Base-by-base conservation (phyloP, 73 alveolate genomes). In the Paramecium sexaurelia region DNA sequence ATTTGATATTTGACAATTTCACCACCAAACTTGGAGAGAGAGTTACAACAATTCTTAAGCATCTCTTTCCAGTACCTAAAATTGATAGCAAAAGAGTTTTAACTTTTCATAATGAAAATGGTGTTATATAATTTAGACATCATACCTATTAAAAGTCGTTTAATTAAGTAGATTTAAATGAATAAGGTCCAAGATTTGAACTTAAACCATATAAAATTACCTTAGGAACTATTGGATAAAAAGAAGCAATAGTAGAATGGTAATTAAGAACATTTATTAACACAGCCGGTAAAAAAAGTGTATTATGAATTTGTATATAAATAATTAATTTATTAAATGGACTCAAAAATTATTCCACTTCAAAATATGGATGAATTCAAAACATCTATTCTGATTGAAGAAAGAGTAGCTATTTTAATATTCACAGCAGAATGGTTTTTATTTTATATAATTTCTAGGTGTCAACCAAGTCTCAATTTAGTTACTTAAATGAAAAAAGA, bases 61-160 rank as follows among this genome's bases (percentile, higher is more conserved):
- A 97, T 92, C 95, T 99, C 10, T 99, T 99, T 95, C 99, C 99
- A 7, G 97, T 98, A 39, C 99, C 99, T 2, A 98, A 98, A 91
- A 97, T 95, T 26, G 99, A 97, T n/a, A 89, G 97, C 37, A 97
- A 98, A 92, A 90, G 99, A 85, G 99, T 97, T 24, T 92, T 99
- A 87, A 97, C 99, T 83, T 98, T 98, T 92, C 94, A 95, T 27
- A 99, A 99, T 92, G 56, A 93, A 40, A 85, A 85, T 55, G 96
- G 92, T 47, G 84, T 73, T 15, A 96, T 96, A 10, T 73, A 86
- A 75, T 94, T 96, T 85, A 93, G 99, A 91, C 99, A 97, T 93
- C 99, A 98, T 87, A 96, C 95, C 75, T 95, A 94, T 85, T 92
- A 97, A 41, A 97, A 97, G 91, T 95, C 94, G 69, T 97, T 96